phyloP scores from a whole-genome alignment of 768 basidiomycete species.

The Daedaleopsis sinensis region DNA sequence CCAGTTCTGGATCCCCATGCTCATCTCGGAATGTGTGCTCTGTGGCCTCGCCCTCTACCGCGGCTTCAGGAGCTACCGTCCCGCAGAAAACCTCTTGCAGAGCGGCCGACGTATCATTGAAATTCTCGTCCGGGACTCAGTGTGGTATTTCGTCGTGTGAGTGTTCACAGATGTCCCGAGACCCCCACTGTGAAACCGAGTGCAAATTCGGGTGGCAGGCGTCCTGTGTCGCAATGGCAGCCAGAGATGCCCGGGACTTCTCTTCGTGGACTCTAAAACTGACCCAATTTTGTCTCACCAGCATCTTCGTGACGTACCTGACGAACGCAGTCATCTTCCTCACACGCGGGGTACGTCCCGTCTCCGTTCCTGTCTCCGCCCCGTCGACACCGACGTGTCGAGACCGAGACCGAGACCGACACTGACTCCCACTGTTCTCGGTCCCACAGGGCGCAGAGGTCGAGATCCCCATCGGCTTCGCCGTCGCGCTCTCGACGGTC shows the following conservation, averaged over 20 bases:
- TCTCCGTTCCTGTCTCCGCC: background rate
- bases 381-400: too few relatives aligned
- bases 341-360: constrained; percentile 24
- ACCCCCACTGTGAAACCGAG: too few relatives aligned
- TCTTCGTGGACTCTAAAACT: background rate
- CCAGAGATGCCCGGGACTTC: background rate
- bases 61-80: constrained; percentile 48
- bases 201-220: too few relatives aligned
- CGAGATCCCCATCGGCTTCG: constrained; percentile 61
- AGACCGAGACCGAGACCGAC: constrained; percentile 34
- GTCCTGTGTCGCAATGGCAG: too few relatives aligned
- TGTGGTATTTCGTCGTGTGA: constrained; percentile 60
- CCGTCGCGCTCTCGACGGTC: constrained; percentile 59
- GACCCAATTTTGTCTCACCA: constrained; percentile 21
- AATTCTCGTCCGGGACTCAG: constrained; percentile 57
- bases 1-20: constrained; percentile 63
- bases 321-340: constrained; percentile 41
- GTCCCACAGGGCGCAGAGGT: constrained; percentile 30
- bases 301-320: constrained; percentile 59
- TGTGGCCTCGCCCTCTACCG: constrained; percentile 53
- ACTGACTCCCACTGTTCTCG: constrained; percentile 41
- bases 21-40: constrained; percentile 55
- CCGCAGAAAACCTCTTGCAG: constrained; percentile 37
- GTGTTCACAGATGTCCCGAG: constrained; percentile 23
- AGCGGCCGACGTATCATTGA: constrained; percentile 48